Conservation (phyloP, 2,329 filamentous ascomycete species). For the Penicillium vulpinum region DNA sequence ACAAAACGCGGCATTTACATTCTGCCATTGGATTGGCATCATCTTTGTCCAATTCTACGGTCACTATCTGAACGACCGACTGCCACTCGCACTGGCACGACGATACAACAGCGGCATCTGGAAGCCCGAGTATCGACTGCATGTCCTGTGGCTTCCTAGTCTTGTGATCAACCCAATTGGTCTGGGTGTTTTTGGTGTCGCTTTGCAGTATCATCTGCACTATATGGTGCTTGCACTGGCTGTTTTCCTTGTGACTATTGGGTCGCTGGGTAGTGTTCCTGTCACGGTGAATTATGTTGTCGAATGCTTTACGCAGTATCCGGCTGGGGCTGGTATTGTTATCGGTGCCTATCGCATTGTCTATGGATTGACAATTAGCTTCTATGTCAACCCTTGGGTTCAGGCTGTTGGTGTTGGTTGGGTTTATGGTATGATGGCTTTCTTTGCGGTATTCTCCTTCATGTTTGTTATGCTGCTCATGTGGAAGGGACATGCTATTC, state of each 20-base stretch:
- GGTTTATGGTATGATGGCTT: constrained; percentile 46
- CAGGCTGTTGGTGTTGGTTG: constrained; percentile 38
- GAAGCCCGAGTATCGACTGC: constrained; percentile 39
- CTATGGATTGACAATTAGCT: constrained; percentile 42
- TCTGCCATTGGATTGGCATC: constrained; percentile 46
- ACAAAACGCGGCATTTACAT: constrained; percentile 43
- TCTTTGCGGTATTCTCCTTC: constrained; percentile 33
- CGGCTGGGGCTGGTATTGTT: constrained; percentile 38
- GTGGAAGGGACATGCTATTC: constrained; percentile 28
- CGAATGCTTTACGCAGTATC: constrained; percentile 38
- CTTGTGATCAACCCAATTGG: constrained; percentile 32
- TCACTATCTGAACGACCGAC: constrained; percentile 41
- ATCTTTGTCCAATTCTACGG: constrained; percentile 39
- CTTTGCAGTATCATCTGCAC: constrained; percentile 44
- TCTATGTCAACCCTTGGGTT: constrained; percentile 44
- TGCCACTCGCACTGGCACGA: constrained; percentile 38
- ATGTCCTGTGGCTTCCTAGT: constrained; percentile 30
- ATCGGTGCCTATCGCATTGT: constrained; percentile 34
- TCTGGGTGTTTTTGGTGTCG: constrained; percentile 40
- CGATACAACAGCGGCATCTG: constrained; percentile 32
- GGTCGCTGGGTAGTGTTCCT: constrained; percentile 29
- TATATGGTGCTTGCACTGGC: constrained; percentile 44
- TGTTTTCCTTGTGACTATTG: constrained; percentile 44
- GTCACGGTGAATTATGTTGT: constrained; percentile 30
- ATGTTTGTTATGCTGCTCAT: constrained; percentile 27